phyloP scores from a whole-genome alignment of 2,329 filamentous ascomycete species.

The Penicillium sp. region DNA sequence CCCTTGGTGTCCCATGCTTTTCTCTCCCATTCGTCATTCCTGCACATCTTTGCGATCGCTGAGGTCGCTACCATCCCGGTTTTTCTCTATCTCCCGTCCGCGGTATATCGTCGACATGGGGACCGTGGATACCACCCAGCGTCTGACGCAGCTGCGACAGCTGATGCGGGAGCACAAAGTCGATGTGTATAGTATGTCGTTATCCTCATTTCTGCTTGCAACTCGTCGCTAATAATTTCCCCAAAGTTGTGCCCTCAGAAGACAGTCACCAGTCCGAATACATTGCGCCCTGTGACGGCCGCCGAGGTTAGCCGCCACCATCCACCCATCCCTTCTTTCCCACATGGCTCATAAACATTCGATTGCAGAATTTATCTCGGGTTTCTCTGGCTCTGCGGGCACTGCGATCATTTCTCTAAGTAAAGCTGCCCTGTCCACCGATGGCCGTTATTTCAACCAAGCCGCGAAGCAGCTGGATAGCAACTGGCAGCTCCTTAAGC shows the following conservation, averaged over 20 bases:
- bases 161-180: constrained; percentile 84
- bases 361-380: constrained; percentile 69
- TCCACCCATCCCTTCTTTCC: constrained; percentile 7
- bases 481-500: constrained; percentile 90
- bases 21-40: constrained; percentile 30
- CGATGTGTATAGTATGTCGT: constrained; percentile 75
- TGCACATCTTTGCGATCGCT: constrained; percentile 29
- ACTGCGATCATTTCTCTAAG: constrained; percentile 82
- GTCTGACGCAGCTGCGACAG: constrained; percentile 69
- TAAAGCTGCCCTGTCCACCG: constrained; percentile 85
- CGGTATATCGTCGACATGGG: constrained; percentile 59
- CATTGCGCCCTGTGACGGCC: constrained; percentile 89
- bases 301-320: constrained; percentile 55
- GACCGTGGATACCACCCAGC: constrained; percentile 69
- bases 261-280: constrained; percentile 98
- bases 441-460: constrained; percentile 97
- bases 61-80: constrained; percentile 27
- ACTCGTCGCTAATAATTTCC: constrained; percentile 31
- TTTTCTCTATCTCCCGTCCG: constrained; percentile 37
- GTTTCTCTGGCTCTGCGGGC: constrained; percentile 91
- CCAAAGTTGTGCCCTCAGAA: constrained; percentile 85
- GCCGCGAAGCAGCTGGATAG: constrained; percentile 80
- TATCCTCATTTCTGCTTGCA: constrained; percentile 17
- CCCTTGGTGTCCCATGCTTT: constrained; percentile 31
- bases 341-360: constrained; percentile 12